Evolutionary conservation across 2,329 filamentous ascomycete species (phyloP), one percentile per base, ranked within the genome.

Genomic region (Ramularia endophylla): DNA sequence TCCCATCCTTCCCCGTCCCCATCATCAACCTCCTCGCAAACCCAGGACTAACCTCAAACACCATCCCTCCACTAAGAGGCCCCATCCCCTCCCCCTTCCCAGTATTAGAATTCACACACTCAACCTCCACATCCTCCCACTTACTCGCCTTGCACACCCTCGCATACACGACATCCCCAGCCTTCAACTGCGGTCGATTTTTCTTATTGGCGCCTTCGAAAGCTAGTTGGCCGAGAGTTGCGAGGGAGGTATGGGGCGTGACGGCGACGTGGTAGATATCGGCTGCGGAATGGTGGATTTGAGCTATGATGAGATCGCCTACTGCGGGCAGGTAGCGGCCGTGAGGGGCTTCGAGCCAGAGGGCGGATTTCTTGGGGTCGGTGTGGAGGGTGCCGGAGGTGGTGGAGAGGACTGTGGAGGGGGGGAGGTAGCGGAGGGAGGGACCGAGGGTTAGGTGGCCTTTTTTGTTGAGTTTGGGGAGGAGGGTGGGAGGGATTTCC

Each of bases 131-230:
- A 58, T 95, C 87, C 69, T 89, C 87, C 64, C 89, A 84, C 50
- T 83, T 81, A 57, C 87, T 83, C 13, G 85, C 83, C 29, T 83
- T 77, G 19, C 77, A 72, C 31, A 98, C 80, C 48, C 90, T 84
- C 27, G 89, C 90, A 67, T 97, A 97, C 27, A 97, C 87, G 19
- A 95, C 69, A 38, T 87, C 80, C 27, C 87, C 87, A 11, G 78
- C 59, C 19, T 74, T 70, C 31, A 97, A 76, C 50, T 86, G 75
- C 0, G 92, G 92, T 1, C 89, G 77, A 2, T 87, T 95, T 69
- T 97, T 97, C 65, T 89, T 92, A 32, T 84, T 87, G 13, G 88
- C 92, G 49, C 81, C 81, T 65, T 97, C 90, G 63, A 98, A 98
- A n/a, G 88, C 80, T 15, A 97, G 75, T 52, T 94, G 85, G 0